Base-by-base conservation (phyloP, 2,329 filamentous ascomycete species). In the Colletotrichum sojae region DNA sequence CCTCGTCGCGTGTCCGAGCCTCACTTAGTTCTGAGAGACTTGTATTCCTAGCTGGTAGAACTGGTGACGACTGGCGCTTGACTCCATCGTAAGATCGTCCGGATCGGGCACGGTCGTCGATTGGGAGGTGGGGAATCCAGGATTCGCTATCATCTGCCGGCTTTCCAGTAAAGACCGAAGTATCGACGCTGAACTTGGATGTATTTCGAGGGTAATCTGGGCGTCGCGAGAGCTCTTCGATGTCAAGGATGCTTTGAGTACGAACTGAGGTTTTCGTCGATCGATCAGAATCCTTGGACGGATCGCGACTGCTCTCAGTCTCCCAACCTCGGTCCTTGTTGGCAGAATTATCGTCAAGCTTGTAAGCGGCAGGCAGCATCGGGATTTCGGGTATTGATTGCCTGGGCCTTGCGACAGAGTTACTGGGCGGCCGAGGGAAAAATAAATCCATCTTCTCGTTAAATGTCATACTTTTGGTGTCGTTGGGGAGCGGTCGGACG, bases 401-500 rank as follows among this genome's bases (percentile, higher is more conserved):
- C 18, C 58, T 55, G 5, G n/a, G 31, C 15, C 54, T 43, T n/a
- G 36, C 51, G 15, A 18, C 54, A 5, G 48, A 59, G 39, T 54
- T 53, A 40, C 64, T 73, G 2, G 82, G 76, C 8, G 77, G 54
- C 2, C 51, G 75, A 4, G 83, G 80, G 71, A 87, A 88, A 25
- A 89, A 76, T 5, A 88, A 75, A 2, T 81, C 78, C 78, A 89
- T 86, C 75, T 89, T 89, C 73, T 89, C 87, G 59, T 88, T 81
- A 69, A 88, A 84, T 0, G 85, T 88, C 87, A 89, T 89, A 74
- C 85, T 89, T 76, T 83, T 85, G 3, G 85, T 88, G 69, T 86
- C 78, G 67, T 88, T 88, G 3, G 86, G 83, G 6, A 82, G 79
- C 18, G 86, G 79, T 16, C 83, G 76, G 46, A 76, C 67, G 6